Evolutionary conservation across 106 monocot genomes (phyloP).

Genomic region (Vanilla planifolia): DNA sequence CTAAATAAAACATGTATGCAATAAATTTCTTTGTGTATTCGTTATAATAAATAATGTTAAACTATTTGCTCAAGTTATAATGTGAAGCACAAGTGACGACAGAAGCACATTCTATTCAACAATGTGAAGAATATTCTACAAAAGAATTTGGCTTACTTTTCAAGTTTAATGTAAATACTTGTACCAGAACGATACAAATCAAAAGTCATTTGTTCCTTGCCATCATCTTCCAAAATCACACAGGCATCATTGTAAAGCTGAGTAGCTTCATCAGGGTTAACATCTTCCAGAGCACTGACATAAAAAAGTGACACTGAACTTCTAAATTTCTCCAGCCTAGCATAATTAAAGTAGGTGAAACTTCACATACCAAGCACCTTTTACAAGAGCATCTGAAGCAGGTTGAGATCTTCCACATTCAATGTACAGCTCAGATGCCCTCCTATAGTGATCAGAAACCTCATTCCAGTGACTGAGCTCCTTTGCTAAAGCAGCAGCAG

Average conservation of each 20-base stretch:
- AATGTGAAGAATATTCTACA: not conserved
- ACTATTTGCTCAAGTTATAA: too few species aligned
- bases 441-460: conserved; percentile 77
- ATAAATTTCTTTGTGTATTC: too few species aligned
- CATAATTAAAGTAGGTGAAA: not conserved
- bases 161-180: conserved; percentile 69
- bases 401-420: conserved; percentile 96
- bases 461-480: conserved; percentile 85
- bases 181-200: conserved; percentile 77
- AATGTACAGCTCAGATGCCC: conserved; percentile 80
- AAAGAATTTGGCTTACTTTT: conserved; percentile 47
- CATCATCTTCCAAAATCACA: conserved; percentile 84
- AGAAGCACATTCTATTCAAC: not conserved
- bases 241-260: conserved; percentile 74
- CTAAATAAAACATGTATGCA: too few species aligned
- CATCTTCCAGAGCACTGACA: conserved; percentile 78
- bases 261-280: conserved; percentile 73
- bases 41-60: too few species aligned
- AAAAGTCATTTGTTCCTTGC: conserved; percentile 96
- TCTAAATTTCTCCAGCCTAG: not conserved
- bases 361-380: conserved; percentile 70
- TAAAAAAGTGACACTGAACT: not conserved
- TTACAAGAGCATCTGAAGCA: conserved; percentile 94
- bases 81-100: too few species aligned
- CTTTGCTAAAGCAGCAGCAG: conserved; percentile 90